Conservation (phyloP, 2,329 filamentous ascomycete species). For the Pleoardoris graminearum region DNA sequence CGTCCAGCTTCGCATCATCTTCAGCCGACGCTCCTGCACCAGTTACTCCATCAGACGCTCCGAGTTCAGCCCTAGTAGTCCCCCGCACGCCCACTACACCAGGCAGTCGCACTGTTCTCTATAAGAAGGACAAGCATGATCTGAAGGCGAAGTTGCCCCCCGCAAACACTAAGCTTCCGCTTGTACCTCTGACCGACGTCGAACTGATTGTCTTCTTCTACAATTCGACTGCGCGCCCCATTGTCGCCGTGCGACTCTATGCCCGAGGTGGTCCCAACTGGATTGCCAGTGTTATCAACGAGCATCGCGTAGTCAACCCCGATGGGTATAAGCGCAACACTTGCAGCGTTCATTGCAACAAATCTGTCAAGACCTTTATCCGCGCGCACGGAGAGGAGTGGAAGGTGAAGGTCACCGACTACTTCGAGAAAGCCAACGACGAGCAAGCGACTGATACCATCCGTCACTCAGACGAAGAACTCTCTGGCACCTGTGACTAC, state of each 20-base stretch:
- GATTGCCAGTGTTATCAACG: conserved; percentile 29
- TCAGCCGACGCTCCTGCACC: not conserved
- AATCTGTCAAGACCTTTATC: conserved; percentile 21
- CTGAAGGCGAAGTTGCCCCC: conserved; percentile 22
- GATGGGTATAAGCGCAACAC: conserved; percentile 36
- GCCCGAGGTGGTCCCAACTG: conserved; percentile 23
- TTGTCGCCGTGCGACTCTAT: conserved; percentile 32
- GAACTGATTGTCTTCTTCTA: conserved; percentile 41
- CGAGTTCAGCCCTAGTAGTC: not conserved
- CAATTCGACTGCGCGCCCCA: conserved; percentile 27
- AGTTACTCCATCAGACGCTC: no score
- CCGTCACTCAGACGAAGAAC: conserved; percentile 7
- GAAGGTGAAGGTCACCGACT: conserved; percentile 7
- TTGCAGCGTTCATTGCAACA: conserved; percentile 33
- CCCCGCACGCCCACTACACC: not conserved
- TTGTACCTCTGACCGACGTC: conserved; percentile 30
- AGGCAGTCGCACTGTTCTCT: conserved; percentile 3
- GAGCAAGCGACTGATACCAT: conserved; percentile 28
- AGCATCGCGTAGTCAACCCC: conserved; percentile 26
- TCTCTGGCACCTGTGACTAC: conserved; percentile 12
- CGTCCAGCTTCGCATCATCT: not conserved
- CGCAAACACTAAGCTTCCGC: conserved; percentile 17
- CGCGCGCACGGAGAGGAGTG: conserved; percentile 18
- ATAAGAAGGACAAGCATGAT: conserved; percentile 28
- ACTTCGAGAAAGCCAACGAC: conserved; percentile 18